Percentiles rank a stretch among this genome's conserved stretches.
phyloP scores from a whole-genome alignment of 345 rosid species.

The Salix brachista region DNA sequence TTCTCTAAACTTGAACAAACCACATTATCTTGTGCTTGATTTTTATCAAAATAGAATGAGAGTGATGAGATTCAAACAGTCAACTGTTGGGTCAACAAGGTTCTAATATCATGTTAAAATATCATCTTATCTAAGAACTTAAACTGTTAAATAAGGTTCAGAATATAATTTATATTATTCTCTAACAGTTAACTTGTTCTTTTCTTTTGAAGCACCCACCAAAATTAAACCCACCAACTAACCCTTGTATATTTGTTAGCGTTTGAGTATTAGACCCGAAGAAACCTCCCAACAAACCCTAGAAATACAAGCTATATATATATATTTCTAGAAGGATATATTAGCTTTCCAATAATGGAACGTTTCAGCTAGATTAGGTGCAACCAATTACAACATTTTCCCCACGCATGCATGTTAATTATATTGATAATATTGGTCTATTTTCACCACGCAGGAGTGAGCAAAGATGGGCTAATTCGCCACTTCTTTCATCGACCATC shows the following conservation, averaged over 20 bases:
- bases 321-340: conserved; percentile 1
- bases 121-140: no score
- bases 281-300: conserved; percentile 25
- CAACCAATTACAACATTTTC: background rate
- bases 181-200: no score
- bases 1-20: no score
- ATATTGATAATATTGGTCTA: background rate
- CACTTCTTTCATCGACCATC: conserved; percentile 99
- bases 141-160: no score
- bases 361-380: background rate
- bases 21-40: no score
- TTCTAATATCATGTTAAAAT: no score
- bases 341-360: background rate
- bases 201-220: no score
- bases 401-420: background rate
- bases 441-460: conserved; percentile 48
- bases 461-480: conserved; percentile 82
- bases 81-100: no score
- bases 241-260: background rate
- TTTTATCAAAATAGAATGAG: no score
- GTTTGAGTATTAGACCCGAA: background rate
- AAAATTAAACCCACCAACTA: conserved; percentile 1
- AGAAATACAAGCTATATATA: background rate
- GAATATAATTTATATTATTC: no score
- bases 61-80: accelerated